phyloP scores from a whole-genome alignment of 306 rosid species.

The Pterocarpus macrocarpus region DNA sequence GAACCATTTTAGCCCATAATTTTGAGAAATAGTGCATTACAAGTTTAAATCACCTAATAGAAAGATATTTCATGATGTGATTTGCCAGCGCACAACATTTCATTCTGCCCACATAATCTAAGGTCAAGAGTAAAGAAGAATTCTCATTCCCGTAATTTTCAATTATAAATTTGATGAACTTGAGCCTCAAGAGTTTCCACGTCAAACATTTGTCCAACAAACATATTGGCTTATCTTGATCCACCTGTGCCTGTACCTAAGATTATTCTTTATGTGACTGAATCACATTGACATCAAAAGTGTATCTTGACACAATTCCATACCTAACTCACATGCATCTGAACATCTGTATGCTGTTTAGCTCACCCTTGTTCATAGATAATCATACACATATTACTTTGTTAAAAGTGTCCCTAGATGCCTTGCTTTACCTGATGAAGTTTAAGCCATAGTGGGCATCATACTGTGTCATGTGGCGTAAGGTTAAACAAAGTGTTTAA shows the following conservation, averaged over 20 bases:
- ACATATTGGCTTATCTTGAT: not conserved
- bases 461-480: too few relatives aligned
- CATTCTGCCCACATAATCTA: not conserved
- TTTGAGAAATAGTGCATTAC: too few relatives aligned
- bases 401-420: not conserved
- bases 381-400: not conserved
- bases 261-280: not conserved
- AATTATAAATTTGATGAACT: not conserved
- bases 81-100: too few relatives aligned
- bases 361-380: not conserved
- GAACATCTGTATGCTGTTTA: not conserved
- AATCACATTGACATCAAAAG: not conserved
- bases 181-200: not conserved
- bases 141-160: not conserved
- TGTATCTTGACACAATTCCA: not conserved
- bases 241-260: not conserved
- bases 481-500: too few relatives aligned
- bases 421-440: not conserved
- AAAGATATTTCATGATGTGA: too few relatives aligned
- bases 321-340: not conserved
- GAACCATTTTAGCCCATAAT: too few relatives aligned
- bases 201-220: not conserved
- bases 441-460: not conserved
- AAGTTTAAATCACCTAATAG: not conserved
- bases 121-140: not conserved